Conservation (phyloP, 768 basidiomycete genomes). For the Phallus indusiatus region DNA sequence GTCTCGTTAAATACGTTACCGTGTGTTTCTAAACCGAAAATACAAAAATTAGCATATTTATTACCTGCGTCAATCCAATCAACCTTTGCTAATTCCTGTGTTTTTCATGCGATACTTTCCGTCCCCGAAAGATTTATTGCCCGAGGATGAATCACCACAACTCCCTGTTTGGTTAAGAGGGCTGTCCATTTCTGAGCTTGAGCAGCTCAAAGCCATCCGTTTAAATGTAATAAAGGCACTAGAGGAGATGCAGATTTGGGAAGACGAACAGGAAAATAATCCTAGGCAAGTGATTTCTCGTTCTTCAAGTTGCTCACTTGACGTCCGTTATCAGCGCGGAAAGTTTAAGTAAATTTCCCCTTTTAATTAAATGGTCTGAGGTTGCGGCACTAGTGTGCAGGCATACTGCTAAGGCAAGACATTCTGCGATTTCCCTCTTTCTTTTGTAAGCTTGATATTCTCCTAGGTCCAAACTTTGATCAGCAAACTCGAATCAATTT, state of each 20-base stretch:
- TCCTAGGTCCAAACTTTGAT: neutral
- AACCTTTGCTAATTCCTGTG: neutral
- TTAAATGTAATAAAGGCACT: neutral
- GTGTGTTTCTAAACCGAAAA: neutral
- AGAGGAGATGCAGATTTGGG: neutral
- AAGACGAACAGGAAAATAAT: neutral
- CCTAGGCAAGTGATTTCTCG: neutral
- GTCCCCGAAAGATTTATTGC: neutral
- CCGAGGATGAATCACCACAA: neutral
- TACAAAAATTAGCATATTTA: neutral
- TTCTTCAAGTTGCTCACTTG: neutral
- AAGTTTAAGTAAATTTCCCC: conserved; percentile 1
- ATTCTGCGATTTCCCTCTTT: neutral
- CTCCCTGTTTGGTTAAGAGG: conserved; percentile 1
- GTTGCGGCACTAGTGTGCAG: neutral
- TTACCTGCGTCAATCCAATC: conserved; percentile 3
- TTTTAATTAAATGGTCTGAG: neutral
- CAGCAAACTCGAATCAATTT: neutral
- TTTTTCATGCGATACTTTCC: conserved; percentile 7
- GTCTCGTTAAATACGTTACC: neutral
- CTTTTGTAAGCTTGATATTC: neutral
- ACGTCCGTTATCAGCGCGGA: neutral
- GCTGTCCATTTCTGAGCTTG: neutral
- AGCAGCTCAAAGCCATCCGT: neutral
- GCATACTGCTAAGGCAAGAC: neutral